Percentiles rank a stretch among this genome's conserved stretches.
Conservation (phyloP, 1,139 yeast species). For the Pichia sp. region DNA sequence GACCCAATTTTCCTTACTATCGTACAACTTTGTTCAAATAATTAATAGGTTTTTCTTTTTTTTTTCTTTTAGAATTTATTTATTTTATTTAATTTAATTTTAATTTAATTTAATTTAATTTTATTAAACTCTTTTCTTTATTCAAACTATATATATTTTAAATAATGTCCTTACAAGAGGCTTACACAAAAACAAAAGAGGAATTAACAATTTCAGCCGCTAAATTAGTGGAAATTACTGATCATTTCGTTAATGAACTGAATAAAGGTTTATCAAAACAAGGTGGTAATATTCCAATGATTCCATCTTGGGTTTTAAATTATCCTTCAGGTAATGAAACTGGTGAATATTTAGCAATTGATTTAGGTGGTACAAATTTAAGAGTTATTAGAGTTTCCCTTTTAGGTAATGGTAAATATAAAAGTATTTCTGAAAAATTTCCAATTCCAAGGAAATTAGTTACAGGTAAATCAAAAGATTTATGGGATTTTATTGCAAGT, state of each 20-base stretch:
- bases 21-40: too few relatives aligned
- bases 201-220: constrained; percentile 57
- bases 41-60: too few relatives aligned
- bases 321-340: constrained; percentile 86
- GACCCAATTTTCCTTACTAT: too few relatives aligned
- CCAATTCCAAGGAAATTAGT: constrained; percentile 68
- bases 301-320: constrained; percentile 93
- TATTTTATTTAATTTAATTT: neutral
- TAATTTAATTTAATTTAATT: neutral
- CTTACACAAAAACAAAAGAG: constrained; percentile 45
- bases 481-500: constrained; percentile 83
- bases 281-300: constrained; percentile 92
- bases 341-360: constrained; percentile 88
- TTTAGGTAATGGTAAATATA: constrained; percentile 73
- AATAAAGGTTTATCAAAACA: constrained; percentile 67
- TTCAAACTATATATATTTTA: neutral
- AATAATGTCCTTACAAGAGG: constrained; percentile 13
- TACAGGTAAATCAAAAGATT: constrained; percentile 64
- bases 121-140: neutral
- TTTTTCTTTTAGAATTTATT: neutral
- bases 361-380: constrained; percentile 91
- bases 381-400: constrained; percentile 81
- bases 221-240: constrained; percentile 57
- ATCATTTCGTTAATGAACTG: constrained; percentile 66
- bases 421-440: constrained; percentile 77